These are phyloP conservation scores for Candida hispaniensis DNA, from an alignment of 805 yeast genomes.

Conservation along the genomic window DNA sequence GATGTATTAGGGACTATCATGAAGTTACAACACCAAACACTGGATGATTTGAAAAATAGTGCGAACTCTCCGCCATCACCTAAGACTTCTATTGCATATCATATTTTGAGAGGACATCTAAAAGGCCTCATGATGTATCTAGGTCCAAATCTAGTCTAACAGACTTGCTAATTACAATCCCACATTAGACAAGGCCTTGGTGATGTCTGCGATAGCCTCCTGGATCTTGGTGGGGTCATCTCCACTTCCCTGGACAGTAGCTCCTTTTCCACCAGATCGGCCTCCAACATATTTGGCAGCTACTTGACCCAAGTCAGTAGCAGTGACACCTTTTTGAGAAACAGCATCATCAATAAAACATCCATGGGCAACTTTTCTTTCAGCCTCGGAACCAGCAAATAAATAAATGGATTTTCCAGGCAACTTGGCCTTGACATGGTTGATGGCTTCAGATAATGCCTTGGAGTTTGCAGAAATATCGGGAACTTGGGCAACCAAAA, in stretches of 20 bases:
- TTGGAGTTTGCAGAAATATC: conserved; percentile 72
- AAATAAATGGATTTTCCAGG: conserved; percentile 69
- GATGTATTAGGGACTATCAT: too few relatives aligned
- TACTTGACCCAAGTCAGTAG: conserved; percentile 52
- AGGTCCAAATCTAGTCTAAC: too few relatives aligned
- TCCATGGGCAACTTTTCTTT: conserved; percentile 84
- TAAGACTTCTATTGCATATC: too few relatives aligned
- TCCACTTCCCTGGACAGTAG: conserved; percentile 95
- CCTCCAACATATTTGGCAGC: conserved; percentile 81
- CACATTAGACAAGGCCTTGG: conserved; percentile 36
- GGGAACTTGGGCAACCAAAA: conserved; percentile 54
- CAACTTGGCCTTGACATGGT: conserved; percentile 63
- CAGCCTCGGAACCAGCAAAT: conserved; percentile 52
- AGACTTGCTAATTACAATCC: conserved; percentile 1
- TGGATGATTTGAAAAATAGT: too few relatives aligned
- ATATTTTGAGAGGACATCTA: too few relatives aligned
- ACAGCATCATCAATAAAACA: conserved; percentile 73
- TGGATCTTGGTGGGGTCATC: conserved; percentile 59
- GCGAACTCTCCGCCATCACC: too few relatives aligned
- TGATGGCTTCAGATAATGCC: conserved; percentile 88
- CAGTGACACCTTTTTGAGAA: conserved; percentile 59
- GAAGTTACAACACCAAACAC: too few relatives aligned
- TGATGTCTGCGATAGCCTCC: conserved; percentile 64
- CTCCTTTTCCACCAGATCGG: conserved; percentile 97
- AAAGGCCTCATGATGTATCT: too few relatives aligned